Base-by-base conservation (phyloP, 441 rosid species). In the Populus trichocarpa region DNA sequence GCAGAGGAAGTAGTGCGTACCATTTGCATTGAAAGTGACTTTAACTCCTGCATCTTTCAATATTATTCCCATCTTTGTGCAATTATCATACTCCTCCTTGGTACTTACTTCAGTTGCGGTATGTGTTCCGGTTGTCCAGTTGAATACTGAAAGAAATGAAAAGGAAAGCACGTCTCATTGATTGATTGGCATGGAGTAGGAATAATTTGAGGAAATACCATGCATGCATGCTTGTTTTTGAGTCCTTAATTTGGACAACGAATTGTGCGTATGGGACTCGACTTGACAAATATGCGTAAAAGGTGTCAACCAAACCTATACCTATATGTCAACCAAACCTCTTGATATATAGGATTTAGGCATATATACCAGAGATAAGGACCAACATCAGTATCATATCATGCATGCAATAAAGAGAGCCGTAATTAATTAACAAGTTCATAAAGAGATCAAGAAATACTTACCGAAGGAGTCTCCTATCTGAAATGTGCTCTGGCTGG, bases 1-100 rank as follows among this genome's bases (percentile, higher is more conserved):
- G 83, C 80, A 80, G 35, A 76, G 25, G 69, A 32, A 76, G 69
- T 76, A 72, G 20, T 25, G 53, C 65, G 69, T n/a, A 7, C 70
- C 67, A 6, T 33, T 66, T 2, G 0, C 16, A 8, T 4, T 8
- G 23, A 7, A 61, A 0, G 11, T 25, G 25, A 67, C 3, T 13
- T 1, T 0, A 33, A 16, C 18, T 3, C 38, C 42, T 6, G 5
- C 1, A 66, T 1, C 32, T 3, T 6, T 0, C 38, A 18, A 0
- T 13, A 32, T 2, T 0, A 32, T 2, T 68, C 13, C 23, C 9
- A 2, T 33, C 46, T 68, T 30, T 5, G 71, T 32, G 35, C 71
- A 68, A 30, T 68, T 68, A 68, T 68, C 71, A 1, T 68, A 68
- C 3, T 68, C 40, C 23, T 68, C 42, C 12, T 18, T 68, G 59